Evolutionary conservation across 2,329 filamentous ascomycete species (phyloP).

Genomic region (Aureobasidium uvarum): DNA sequence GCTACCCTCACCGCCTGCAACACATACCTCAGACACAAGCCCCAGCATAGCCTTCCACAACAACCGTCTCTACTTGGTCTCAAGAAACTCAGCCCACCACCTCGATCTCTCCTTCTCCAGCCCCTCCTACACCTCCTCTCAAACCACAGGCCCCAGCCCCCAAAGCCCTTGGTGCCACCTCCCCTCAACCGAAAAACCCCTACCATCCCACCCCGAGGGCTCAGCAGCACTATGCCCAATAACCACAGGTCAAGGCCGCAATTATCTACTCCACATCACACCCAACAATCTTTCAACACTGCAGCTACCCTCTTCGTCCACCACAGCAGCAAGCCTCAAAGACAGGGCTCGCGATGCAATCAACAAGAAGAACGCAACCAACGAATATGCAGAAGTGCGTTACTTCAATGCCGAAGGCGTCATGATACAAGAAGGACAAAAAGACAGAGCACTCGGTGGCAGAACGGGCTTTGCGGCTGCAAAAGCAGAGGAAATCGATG

Average conservation of each 20-base stretch:
- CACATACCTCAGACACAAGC: slow-evolving; percentile 38
- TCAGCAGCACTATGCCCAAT: slow-evolving; percentile 46
- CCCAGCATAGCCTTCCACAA: slow-evolving; percentile 47
- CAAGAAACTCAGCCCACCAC: slow-evolving; percentile 28
- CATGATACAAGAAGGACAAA: slow-evolving; percentile 38
- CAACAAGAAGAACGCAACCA: slow-evolving; percentile 48
- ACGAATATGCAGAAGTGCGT: slow-evolving; percentile 53
- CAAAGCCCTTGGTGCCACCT: slow-evolving; percentile 43
- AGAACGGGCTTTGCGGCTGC: slow-evolving; percentile 43
- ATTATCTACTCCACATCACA: slow-evolving; percentile 54
- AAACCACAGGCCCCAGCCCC: slow-evolving; percentile 30
- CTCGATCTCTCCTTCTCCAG: slow-evolving; percentile 29
- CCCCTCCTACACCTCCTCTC: slow-evolving; percentile 25
- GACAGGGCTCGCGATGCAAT: slow-evolving; percentile 50
- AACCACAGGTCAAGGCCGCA: slow-evolving; percentile 53
- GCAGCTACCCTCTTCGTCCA: slow-evolving; percentile 50
- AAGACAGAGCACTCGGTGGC: slow-evolving; percentile 42
- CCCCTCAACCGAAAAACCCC: slow-evolving; percentile 40
- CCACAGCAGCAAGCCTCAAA: slow-evolving; percentile 51
- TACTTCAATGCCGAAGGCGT: slow-evolving; percentile 47
- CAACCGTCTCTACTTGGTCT: slow-evolving; percentile 41
- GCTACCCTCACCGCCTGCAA: slow-evolving; percentile 45
- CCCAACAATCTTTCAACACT: slow-evolving; percentile 55
- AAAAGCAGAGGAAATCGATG: slow-evolving; percentile 47
- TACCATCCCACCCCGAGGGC: slow-evolving; percentile 46